These are phyloP conservation scores for Neurospora tetrasperma DNA, from an alignment of 495 filamentous ascomycete genomes.

Conservation along the genomic window DNA sequence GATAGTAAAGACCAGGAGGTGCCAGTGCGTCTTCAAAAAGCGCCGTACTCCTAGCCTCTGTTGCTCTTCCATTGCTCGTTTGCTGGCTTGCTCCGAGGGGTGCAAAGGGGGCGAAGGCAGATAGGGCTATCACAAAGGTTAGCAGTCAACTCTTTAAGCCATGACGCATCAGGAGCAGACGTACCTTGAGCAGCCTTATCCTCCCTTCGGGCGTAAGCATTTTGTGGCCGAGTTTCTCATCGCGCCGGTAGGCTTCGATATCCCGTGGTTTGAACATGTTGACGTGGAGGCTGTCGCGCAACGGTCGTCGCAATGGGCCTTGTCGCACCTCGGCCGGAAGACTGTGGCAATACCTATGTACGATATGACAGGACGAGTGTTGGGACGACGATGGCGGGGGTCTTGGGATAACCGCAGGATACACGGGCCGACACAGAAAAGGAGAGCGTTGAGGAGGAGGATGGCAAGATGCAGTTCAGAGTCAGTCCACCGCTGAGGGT, in stretches of 20 bases:
- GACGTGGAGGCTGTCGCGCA: conserved; percentile 3
- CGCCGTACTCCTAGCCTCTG: conserved; percentile 49
- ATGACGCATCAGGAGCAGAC: conserved; percentile 3
- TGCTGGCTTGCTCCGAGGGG: conserved; percentile 15
- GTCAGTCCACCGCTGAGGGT: not conserved
- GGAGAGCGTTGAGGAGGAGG: not conserved
- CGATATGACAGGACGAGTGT: not conserved
- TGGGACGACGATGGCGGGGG: not conserved
- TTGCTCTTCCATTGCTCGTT: conserved; percentile 14
- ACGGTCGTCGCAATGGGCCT: not conserved
- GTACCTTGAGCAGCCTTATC: conserved; percentile 53
- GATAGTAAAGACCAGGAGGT: conserved; percentile 58
- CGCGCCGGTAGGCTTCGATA: conserved; percentile 49
- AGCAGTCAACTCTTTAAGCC: conserved; percentile 3
- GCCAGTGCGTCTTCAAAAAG: conserved; percentile 55
- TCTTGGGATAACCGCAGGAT: not conserved
- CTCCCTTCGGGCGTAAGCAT: conserved; percentile 56
- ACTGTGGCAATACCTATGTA: not conserved
- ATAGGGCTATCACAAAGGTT: conserved; percentile 45
- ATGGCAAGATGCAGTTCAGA: not conserved
- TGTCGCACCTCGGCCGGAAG: not conserved
- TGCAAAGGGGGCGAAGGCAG: conserved; percentile 50
- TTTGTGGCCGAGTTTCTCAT: conserved; percentile 47
- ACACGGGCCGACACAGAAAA: not conserved
- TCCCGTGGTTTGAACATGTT: conserved; percentile 48